phyloP scores from a whole-genome alignment of 2,329 filamentous ascomycete species.

The Pseudogymnoascus sp. region DNA sequence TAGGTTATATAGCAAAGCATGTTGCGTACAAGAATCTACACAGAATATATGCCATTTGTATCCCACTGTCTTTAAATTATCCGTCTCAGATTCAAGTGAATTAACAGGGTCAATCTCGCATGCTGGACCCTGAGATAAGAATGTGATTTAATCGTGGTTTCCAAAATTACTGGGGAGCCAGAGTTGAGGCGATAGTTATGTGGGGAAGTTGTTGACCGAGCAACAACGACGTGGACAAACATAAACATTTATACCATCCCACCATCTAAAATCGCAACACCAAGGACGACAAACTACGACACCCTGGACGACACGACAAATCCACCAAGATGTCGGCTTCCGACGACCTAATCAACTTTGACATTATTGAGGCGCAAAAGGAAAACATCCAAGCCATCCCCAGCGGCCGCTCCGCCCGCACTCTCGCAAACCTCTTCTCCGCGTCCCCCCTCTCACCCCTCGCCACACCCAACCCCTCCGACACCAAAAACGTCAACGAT shows the following conservation, averaged over 20 bases:
- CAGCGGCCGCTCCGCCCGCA: slow-evolving; percentile 78
- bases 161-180: background rate
- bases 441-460: slow-evolving; percentile 52
- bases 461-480: slow-evolving; percentile 57
- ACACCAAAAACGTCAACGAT: slow-evolving; percentile 71
- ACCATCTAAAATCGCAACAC: slow-evolving; percentile 1
- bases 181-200: background rate
- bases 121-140: background rate
- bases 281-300: slow-evolving; percentile 11
- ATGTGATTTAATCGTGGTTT: background rate
- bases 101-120: background rate
- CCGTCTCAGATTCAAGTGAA: background rate
- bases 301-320: slow-evolving; percentile 14
- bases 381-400: slow-evolving; percentile 96
- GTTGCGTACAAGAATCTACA: background rate
- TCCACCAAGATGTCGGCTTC: slow-evolving; percentile 37
- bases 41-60: background rate
- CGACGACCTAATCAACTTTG: slow-evolving; percentile 62
- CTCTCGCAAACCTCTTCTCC: slow-evolving; percentile 75
- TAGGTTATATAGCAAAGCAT: slow-evolving; percentile 1
- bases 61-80: background rate
- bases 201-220: background rate
- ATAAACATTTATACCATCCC: background rate
- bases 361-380: slow-evolving; percentile 92
- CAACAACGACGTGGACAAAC: background rate